Evolutionary conservation across 352 stramenopile genomes (phyloP), one percentile per base, ranked within the genome.

Genomic region (Pythium insidiosum): DNA sequence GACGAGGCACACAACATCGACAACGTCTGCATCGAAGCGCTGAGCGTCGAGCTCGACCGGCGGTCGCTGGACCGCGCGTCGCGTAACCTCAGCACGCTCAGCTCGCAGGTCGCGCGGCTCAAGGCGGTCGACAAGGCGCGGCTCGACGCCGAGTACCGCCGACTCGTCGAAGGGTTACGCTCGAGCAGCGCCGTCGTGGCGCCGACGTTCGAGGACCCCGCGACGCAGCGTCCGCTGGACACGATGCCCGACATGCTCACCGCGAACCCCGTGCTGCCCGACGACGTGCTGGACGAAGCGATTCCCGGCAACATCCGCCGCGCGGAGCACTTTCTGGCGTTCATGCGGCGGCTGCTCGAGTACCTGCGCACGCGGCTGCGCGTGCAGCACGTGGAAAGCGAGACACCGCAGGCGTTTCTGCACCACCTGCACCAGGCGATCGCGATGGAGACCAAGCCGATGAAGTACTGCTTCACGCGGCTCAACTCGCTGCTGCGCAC

Each of bases 1-100:
- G 95, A 99, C 63, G 96, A 99, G 63, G 96, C 95, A 3, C 96
- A 99, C 62, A 99, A 99, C 67, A 99, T 99, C 53, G 96, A 99
- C 61, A 98, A 97, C 78, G 94, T 99, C 15, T 99, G 97, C 54
- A 99, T 99, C 50, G 97, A 99, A 82, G 95, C 96, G 31, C 63
- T 99, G 2, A 97, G 79, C 38, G 95, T 99, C 0, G 94, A 95
- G 12, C 81, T 99, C 26, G 94, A 99, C 53, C 80, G 89, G 15
- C 68, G 92, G 21, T 63, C 73, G 26, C 65, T 99, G 16, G 91
- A 98, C 34, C 73, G 91, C 53, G 94, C 95, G 9, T 97, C 89
- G 11, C 67, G 88, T 33, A 97, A 95, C 31, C 62, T 98, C 37
- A 80, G 68, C 15, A 75, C 72, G 20, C 60, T 92, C 42, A 88